Evolutionary conservation across 2,329 filamentous ascomycete genomes (phyloP).

Genomic region (Remersonia thermophila): DNA sequence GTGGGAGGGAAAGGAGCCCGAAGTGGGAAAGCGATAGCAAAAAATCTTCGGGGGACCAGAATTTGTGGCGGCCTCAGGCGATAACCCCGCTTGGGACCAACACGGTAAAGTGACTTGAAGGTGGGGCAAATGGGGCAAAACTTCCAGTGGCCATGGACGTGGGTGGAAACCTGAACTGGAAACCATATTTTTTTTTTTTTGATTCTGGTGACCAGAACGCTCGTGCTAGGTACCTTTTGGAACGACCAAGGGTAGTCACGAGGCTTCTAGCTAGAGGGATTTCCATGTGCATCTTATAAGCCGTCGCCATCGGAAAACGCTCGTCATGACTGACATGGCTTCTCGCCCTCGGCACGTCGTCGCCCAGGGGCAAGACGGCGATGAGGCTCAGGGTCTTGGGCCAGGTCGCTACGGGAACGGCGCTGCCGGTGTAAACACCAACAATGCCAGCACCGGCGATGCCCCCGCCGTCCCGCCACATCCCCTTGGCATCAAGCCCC

Average conservation of each 20-base stretch:
- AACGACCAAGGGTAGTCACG: too few relatives aligned
- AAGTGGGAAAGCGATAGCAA: conserved; percentile 13
- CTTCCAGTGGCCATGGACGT: too few relatives aligned
- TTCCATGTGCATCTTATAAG: too few relatives aligned
- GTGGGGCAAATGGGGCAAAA: conserved; percentile 4
- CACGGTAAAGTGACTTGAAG: neutral
- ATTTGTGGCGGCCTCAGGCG: conserved; percentile 17
- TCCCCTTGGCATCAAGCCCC: conserved; percentile 72
- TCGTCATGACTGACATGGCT: too few relatives aligned
- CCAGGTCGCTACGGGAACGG: conserved; percentile 7
- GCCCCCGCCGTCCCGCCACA: conserved; percentile 54
- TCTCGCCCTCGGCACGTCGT: too few relatives aligned
- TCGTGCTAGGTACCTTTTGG: too few relatives aligned
- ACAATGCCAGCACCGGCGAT: neutral
- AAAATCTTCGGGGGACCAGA: conserved; percentile 15
- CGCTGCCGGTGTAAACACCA: neutral
- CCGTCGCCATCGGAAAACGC: too few relatives aligned
- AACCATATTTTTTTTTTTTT: too few relatives aligned
- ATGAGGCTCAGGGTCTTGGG: neutral
- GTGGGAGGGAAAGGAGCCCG: conserved; percentile 7
- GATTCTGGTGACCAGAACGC: too few relatives aligned
- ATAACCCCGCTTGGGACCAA: conserved; percentile 8
- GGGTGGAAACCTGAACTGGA: too few relatives aligned
- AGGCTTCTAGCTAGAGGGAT: too few relatives aligned
- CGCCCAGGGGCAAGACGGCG: too few relatives aligned